Percentiles rank a stretch among this genome's conserved stretches.
Conservation (phyloP, 805 yeast species). For the Cephaloascus fragrans region DNA sequence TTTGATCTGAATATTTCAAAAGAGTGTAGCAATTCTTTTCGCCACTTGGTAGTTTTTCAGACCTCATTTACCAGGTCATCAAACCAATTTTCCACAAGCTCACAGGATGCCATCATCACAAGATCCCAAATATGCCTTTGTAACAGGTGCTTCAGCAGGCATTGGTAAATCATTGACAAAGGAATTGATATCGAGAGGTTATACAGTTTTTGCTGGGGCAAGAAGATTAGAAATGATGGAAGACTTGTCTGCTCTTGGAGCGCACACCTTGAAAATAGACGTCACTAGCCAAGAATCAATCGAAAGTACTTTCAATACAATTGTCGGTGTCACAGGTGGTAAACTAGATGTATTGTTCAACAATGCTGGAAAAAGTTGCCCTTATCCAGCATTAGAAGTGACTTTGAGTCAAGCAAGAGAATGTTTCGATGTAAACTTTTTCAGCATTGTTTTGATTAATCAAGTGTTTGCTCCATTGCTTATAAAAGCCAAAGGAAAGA, state of each 20-base stretch:
- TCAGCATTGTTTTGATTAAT: constrained; percentile 26
- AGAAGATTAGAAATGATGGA: constrained; percentile 17
- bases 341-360: constrained; percentile 26
- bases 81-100: too few relatives aligned
- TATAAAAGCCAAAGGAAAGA: constrained; percentile 20
- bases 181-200: constrained; percentile 30
- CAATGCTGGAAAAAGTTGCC: constrained; percentile 22
- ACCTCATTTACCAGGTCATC: too few relatives aligned
- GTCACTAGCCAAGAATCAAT: constrained; percentile 23
- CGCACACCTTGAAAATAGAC: constrained; percentile 21
- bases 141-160: constrained; percentile 54
- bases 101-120: too few relatives aligned
- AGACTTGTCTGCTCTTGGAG: constrained; percentile 15
- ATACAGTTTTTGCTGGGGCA: constrained; percentile 25
- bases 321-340: constrained; percentile 18
- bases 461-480: constrained; percentile 19
- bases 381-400: constrained; percentile 20
- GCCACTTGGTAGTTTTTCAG: too few relatives aligned
- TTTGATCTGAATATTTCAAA: too few relatives aligned
- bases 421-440: constrained; percentile 25
- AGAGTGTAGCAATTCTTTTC: too few relatives aligned
- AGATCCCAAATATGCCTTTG: constrained; percentile 33
- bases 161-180: constrained; percentile 41
- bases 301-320: constrained; percentile 9
- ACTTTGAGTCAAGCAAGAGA: constrained; percentile 11